Evolutionary conservation across 768 basidiomycete species (phyloP), one percentile per base, ranked within the genome.

Genomic region (Leccinum uliginosum): DNA sequence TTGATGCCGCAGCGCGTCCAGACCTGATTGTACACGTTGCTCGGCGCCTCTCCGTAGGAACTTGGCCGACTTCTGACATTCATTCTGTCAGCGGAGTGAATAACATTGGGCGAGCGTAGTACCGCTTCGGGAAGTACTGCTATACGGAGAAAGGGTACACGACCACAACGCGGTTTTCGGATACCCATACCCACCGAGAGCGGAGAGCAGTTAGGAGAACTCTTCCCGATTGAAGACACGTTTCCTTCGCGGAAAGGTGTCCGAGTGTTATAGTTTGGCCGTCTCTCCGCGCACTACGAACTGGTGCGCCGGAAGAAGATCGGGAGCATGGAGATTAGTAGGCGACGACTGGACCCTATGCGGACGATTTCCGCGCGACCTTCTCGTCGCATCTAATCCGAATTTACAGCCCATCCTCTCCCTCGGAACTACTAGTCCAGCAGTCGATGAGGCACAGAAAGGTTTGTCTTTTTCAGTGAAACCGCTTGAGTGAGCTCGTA

Each of bases 121-220:
- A n/a, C n/a, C n/a, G n/a, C n/a, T n/a, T n/a, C n/a, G n/a, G n/a
- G n/a, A n/a, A n/a, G n/a, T n/a, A n/a, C n/a, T n/a, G n/a, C n/a
- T n/a, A n/a, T n/a, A n/a, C n/a, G 50, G 55, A 60, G 60, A 56
- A 21, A 48, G 26, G 45, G 43, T 56, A 59, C 43, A 49, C 57
- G 43, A 56, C 46, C 40, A 10, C 14, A 51, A 27, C 38, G 49
- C 38, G 43, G 53, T 26, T 44, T 35, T 24, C 26, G 74, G 76
- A 66, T 63, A 81, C 83, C 80, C 71, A 86, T 78, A 51, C 77
- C 40, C 76, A 57, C 85, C 85, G 61, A 87, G 73, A 14, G 83
- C 65, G 0, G 27, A 67, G n/a, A n/a, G n/a, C n/a, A n/a, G n/a
- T n/a, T 57, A 49, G 26, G 50, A 70, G 59, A 38, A 21, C 7